Percentiles rank a stretch among this genome's conserved stretches.
Evolutionary conservation across 2,329 filamentous ascomycete species (phyloP).

Genomic region (Exophiala sp.): DNA sequence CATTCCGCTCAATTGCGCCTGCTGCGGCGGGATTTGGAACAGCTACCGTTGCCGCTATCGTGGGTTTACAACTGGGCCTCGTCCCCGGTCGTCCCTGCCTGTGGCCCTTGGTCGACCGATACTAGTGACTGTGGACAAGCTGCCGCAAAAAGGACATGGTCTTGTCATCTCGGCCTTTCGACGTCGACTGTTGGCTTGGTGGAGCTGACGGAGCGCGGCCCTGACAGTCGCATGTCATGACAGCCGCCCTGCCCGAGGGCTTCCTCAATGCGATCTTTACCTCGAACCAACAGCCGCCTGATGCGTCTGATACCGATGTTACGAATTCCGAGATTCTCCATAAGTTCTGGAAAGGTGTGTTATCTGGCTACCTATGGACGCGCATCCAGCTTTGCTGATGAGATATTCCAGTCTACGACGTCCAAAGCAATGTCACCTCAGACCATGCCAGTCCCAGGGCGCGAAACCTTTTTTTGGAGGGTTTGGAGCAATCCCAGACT

Average conservation of each 20-base stretch:
- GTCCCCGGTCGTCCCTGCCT: not conserved
- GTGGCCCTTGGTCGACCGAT: not conserved
- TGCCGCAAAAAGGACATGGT: constrained; percentile 16
- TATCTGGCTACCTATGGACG: constrained; percentile 7
- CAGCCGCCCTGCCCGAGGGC: constrained; percentile 21
- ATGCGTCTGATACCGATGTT: constrained; percentile 5
- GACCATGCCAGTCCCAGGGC: constrained; percentile 40
- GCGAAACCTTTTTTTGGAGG: constrained; percentile 51
- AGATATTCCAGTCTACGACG: constrained; percentile 40
- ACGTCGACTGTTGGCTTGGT: constrained; percentile 14
- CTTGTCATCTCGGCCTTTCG: constrained; percentile 6
- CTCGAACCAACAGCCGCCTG: constrained; percentile 13
- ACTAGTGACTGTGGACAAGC: not conserved
- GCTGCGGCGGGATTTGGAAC: not conserved
- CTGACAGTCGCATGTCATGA: constrained; percentile 22
- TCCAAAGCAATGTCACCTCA: constrained; percentile 40
- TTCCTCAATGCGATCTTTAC: constrained; percentile 15
- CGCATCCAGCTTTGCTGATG: constrained; percentile 15
- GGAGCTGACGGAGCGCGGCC: constrained; percentile 12
- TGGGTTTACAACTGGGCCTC: not conserved
- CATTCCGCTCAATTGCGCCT: not conserved
- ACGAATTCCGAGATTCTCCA: constrained; percentile 32
- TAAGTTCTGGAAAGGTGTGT: constrained; percentile 46
- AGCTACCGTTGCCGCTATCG: not conserved
- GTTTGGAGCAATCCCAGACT: constrained; percentile 44